A percentile compares a stretch with the other conserved stretches of the same genome.
Conservation (phyloP, 1,284 basidiomycete species). For the Leccinum fuscescens region DNA sequence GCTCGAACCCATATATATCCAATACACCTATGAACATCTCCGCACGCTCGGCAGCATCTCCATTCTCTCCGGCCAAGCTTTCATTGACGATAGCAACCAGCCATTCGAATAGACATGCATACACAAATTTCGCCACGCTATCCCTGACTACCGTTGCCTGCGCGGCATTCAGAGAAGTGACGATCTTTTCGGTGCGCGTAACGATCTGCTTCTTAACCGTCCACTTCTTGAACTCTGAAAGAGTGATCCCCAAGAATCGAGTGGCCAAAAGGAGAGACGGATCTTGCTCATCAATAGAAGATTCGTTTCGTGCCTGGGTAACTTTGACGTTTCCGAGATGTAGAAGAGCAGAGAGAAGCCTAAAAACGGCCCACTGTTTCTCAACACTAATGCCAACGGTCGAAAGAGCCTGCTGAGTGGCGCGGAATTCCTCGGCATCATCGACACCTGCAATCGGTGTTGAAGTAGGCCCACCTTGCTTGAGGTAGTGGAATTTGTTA, state of each 20-base stretch:
- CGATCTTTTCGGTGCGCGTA: constrained; percentile 94
- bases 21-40: constrained; percentile 99
- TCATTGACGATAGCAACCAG: constrained; percentile 96
- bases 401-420: constrained; percentile 91
- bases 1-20: constrained; percentile 96
- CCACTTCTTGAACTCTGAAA: constrained; percentile 98
- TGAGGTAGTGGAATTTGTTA: constrained; percentile 89
- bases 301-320: constrained; percentile 78
- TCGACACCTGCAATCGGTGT: constrained; percentile 91
- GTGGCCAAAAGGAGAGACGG: constrained; percentile 80
- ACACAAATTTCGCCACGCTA: constrained; percentile 97
- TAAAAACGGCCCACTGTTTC: constrained; percentile 98
- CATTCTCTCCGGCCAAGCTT: constrained; percentile 87
- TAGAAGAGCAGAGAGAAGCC: constrained; percentile 87
- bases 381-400: constrained; percentile 97
- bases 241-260: constrained; percentile 86
- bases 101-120: constrained; percentile 99
- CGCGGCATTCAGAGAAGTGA: constrained; percentile 80
- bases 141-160: constrained; percentile 97
- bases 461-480: constrained; percentile 86
- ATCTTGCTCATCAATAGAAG: constrained; percentile 84
- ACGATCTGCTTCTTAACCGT: constrained; percentile 97
- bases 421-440: constrained; percentile 92
- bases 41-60: constrained; percentile 79
- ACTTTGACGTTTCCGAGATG: constrained; percentile 98